A percentile compares a stretch with the other conserved stretches of the same genome.
Evolutionary conservation across 768 basidiomycete genomes (phyloP).

Genomic region (Termitomyces eurrhizus): DNA sequence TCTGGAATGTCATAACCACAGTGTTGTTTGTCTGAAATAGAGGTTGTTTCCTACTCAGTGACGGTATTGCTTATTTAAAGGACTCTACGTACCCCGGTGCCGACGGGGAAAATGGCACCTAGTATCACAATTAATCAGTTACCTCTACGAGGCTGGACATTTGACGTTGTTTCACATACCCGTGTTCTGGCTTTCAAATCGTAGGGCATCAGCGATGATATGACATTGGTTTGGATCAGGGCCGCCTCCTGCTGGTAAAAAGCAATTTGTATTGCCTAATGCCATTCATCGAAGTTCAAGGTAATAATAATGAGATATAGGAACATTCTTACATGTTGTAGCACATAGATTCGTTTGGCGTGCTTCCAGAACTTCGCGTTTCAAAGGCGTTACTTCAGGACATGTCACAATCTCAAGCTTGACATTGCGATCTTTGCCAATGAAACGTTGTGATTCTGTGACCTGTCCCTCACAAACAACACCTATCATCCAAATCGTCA

Average conservation of each 20-base stretch:
- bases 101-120: constrained; percentile 30
- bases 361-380: constrained; percentile 14
- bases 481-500: not conserved
- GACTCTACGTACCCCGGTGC: constrained; percentile 22
- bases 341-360: constrained; percentile 40
- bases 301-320: no score
- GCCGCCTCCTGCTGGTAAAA: constrained; percentile 40
- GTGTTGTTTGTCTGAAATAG: constrained; percentile 29
- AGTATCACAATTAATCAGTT: not conserved
- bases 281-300: not conserved
- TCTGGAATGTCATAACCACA: constrained; percentile 35
- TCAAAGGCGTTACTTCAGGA: constrained; percentile 13
- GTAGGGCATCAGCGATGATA: constrained; percentile 45
- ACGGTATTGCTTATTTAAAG: not conserved
- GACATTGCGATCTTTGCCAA: constrained; percentile 41
- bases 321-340: constrained; percentile 28
- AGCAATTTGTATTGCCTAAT: constrained; percentile 41
- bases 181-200: constrained; percentile 42
- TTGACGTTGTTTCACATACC: constrained; percentile 21
- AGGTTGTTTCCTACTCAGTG: not conserved
- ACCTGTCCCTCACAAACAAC: constrained; percentile 20
- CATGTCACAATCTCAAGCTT: constrained; percentile 34
- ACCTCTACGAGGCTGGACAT: not conserved
- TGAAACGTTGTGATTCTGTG: constrained; percentile 26
- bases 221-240: constrained; percentile 45